phyloP scores from a whole-genome alignment of 1,284 basidiomycete genomes.

The Puccinia triticina region DNA sequence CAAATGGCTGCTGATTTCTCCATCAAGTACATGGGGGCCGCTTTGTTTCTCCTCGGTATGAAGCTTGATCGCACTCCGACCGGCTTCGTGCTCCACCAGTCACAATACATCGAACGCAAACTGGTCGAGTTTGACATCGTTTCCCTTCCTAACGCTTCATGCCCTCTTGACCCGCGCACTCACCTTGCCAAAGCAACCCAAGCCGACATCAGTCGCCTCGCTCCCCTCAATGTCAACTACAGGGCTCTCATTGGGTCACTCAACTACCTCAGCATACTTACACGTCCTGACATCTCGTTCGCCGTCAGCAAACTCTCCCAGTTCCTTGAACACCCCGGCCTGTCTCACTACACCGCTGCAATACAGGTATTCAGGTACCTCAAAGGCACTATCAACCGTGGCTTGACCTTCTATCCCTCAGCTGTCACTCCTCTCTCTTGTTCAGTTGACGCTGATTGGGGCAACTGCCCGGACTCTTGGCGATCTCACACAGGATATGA shows the following conservation, averaged over 20 bases:
- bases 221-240: background rate
- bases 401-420: background rate
- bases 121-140: background rate
- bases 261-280: background rate
- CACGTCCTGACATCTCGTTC: background rate
- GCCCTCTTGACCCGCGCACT: conserved; percentile 65
- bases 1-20: background rate
- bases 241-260: background rate
- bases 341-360: background rate
- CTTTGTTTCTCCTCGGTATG: background rate
- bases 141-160: background rate
- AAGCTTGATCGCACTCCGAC: background rate
- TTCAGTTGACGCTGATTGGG: background rate
- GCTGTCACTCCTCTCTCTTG: background rate
- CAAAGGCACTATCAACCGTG: background rate
- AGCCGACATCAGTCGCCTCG: background rate
- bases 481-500: background rate
- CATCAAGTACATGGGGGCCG: conserved; percentile 7
- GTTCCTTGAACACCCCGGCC: background rate
- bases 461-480: background rate
- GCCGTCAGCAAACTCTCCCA: background rate
- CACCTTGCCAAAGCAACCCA: conserved; percentile 63
- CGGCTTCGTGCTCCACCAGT: background rate
- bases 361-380: background rate
- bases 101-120: background rate